Conservation (phyloP, 1,139 yeast species). For the Barnettozyma hawaiiensis region DNA sequence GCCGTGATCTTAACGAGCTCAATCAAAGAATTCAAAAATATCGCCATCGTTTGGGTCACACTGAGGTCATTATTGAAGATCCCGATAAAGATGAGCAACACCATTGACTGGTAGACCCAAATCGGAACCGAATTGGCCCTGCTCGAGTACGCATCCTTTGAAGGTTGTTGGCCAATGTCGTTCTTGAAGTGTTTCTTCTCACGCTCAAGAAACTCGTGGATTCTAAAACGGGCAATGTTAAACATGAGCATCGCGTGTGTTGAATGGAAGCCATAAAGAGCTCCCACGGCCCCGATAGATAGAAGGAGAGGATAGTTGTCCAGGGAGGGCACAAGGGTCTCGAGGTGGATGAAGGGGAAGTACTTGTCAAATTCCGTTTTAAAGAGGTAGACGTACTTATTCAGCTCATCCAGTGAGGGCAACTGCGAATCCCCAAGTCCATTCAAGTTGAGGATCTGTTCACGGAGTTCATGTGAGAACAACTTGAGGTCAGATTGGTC, state of each 20-base stretch:
- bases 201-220: slow-evolving; percentile 69
- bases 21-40: slow-evolving; percentile 73
- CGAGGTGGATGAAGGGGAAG: slow-evolving; percentile 78
- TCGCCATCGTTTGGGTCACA: slow-evolving; percentile 66
- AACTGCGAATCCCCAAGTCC: slow-evolving; percentile 51
- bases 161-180: slow-evolving; percentile 26
- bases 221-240: slow-evolving; percentile 71
- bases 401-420: slow-evolving; percentile 70
- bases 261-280: slow-evolving; percentile 77
- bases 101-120: slow-evolving; percentile 84
- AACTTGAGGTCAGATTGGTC: slow-evolving; percentile 18
- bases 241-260: slow-evolving; percentile 70
- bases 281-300: slow-evolving; percentile 86
- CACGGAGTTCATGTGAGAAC: slow-evolving; percentile 48
- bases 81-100: slow-evolving; percentile 75
- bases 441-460: slow-evolving; percentile 47
- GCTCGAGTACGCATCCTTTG: not conserved
- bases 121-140: slow-evolving; percentile 57
- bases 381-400: slow-evolving; percentile 64
- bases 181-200: slow-evolving; percentile 46
- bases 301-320: slow-evolving; percentile 71
- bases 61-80: slow-evolving; percentile 72
- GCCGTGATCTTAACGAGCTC: slow-evolving; percentile 75
- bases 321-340: slow-evolving; percentile 52
- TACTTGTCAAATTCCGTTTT: slow-evolving; percentile 72